Base-by-base conservation (phyloP, 768 basidiomycete genomes). In the Rhizopogon salebrosus region DNA sequence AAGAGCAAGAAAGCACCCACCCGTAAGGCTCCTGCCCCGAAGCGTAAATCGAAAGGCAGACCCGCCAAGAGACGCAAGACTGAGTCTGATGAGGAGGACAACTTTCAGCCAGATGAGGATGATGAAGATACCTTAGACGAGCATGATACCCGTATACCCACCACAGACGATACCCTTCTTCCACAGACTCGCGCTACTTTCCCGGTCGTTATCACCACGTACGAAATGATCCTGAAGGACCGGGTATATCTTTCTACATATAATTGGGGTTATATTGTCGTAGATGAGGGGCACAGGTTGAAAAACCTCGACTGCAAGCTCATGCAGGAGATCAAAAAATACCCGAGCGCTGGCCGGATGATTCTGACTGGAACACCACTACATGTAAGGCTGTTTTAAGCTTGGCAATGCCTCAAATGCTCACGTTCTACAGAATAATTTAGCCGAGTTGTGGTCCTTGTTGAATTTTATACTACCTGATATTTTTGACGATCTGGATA, bases 391-490 rank as follows among this genome's bases (percentile, higher is more conserved):
- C 13, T 18, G 27, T 22, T 35, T 27, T 13, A 51, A 37, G 6
- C 24, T 23, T 48, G 48, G 36, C 53, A 34, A 18, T 26, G 3
- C 41, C 11, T 29, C 4, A 16, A 7, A 23, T 27, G 2, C 37
- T 51, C 49, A 55, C 22, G 20, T 6, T 4, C 51, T 52, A n/a
- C 64, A 99, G 91, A 98, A 99, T 70, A 98, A 98, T 62, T 78
- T 99, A 3, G 80, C 87, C 4, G 97, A 99, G 65, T 75, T 99
- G 3, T 98, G 94, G 95, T 86, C 92, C 2, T 73, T 98, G 16
- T 82, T 99, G 29, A 97, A 97, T 65, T 99, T 98, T 61, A 90
- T 98, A 54, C 78, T 98, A 4, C 97, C 97, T 0, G 87, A 94
- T 58, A 85, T 98, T 49, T 98, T 98, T 65, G 82, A 85, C 54